Conservation (phyloP, 2,329 filamentous ascomycete species). For the Hypocreales sp. region DNA sequence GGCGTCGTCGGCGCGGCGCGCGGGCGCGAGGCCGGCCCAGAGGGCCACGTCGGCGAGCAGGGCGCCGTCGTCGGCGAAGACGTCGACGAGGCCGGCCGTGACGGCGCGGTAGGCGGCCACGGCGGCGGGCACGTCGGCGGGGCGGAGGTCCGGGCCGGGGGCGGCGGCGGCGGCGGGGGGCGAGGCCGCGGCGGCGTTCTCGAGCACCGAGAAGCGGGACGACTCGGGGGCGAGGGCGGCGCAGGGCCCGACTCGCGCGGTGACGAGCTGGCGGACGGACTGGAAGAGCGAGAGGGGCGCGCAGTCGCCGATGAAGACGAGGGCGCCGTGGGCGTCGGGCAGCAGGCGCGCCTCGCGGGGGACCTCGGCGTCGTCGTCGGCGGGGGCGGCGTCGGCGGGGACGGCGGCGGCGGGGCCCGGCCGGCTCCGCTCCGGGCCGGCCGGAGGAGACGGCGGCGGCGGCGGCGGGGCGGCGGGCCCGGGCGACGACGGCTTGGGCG, state of each 20-base stretch:
- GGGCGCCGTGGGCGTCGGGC: constrained; percentile 34
- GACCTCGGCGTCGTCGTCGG: constrained; percentile 38
- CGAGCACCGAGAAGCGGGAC: constrained; percentile 31
- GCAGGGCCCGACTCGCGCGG: constrained; percentile 25
- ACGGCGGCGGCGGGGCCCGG: background rate
- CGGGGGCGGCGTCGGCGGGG: constrained; percentile 5
- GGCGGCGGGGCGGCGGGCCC: background rate
- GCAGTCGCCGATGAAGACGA: constrained; percentile 41
- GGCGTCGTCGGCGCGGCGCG: constrained; percentile 13
- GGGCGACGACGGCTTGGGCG: constrained; percentile 2
- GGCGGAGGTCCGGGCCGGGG: constrained; percentile 11
- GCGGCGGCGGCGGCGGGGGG: background rate
- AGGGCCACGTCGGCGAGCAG: constrained; percentile 23
- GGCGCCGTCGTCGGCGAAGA: constrained; percentile 27
- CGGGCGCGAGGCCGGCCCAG: constrained; percentile 21
- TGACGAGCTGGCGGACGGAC: constrained; percentile 36
- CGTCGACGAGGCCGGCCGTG: constrained; percentile 30
- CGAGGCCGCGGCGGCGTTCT: constrained; percentile 20
- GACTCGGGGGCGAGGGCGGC: constrained; percentile 35
- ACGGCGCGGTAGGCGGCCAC: constrained; percentile 21
- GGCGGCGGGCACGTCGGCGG: constrained; percentile 11
- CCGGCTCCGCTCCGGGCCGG: too few relatives aligned
- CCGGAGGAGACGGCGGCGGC: constrained; percentile 1
- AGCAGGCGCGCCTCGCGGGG: constrained; percentile 35
- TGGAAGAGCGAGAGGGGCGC: constrained; percentile 41